Evolutionary conservation across 1,139 yeast genomes (phyloP), one percentile per base, ranked within the genome.

Genomic region (Protomyces pachydermus): DNA sequence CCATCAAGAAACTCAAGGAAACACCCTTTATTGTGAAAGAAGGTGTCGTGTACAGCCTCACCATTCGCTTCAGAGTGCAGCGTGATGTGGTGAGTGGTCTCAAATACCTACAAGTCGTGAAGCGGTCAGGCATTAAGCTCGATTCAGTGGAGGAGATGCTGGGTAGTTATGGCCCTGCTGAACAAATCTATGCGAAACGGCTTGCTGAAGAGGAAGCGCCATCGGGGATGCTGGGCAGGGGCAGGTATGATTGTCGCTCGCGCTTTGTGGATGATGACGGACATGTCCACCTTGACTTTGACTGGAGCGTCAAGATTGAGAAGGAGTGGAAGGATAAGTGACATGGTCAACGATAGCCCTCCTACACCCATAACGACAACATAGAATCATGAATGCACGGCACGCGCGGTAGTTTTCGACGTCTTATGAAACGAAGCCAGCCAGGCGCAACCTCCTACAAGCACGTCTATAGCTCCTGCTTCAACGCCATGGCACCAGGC

Each of bases 41-140:
- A 72, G 86, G 84, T 70, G 81, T 95, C 38, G 78, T 84, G 56
- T 91, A 90, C 76, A 86, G 84, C 72, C 80, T 90, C 72, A 83
- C 80, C 66, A 83, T 90, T 72, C 86, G 83, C 71, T 91, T 91
- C 77, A 83, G 91, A 70, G 87, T 91, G 50, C 97, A 91, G 76
- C 95, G 88, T 73, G 95, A 88, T 73, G 89, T 91, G 70, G 87
- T 91, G 70, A 90, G 97, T 3, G 97, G 98, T 0, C 81, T 91
- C 73, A 85, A 87, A 73, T 91, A 91, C 75, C 82, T 88, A 69
- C 97, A 90, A 75, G 84, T 84, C 48, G 87, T 91, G 66, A 90
- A 89, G 75, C 88, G 91, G 72, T 84, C 91, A 1, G 97, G 96
- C 45, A 87, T 91, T 68, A 82, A 93, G 48, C 91, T 91, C 55